phyloP scores from a whole-genome alignment of 2,329 filamentous ascomycete genomes.

The Grosmannia penicillata region DNA sequence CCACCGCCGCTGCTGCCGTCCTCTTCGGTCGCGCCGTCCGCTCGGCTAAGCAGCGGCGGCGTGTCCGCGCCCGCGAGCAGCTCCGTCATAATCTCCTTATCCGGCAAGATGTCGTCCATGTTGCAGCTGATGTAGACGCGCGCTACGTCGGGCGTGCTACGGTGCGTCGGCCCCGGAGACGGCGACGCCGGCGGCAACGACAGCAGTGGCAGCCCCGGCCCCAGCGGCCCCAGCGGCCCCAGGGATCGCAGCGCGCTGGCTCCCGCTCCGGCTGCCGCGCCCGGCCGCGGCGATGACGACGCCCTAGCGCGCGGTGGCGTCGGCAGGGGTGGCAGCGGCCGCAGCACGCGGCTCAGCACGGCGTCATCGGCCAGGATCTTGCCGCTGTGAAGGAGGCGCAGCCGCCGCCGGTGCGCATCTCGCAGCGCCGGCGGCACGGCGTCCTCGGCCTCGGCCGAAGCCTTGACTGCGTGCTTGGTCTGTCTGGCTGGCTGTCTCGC shows the following conservation, averaged over 20 bases:
- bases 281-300: too few species aligned
- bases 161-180: background rate
- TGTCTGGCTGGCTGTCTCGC: too few species aligned
- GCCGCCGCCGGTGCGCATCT: conserved; percentile 39
- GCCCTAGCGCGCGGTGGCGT: conserved; percentile 11
- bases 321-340: conserved; percentile 33
- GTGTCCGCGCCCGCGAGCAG: background rate
- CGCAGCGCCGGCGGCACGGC: background rate
- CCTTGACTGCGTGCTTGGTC: too few species aligned
- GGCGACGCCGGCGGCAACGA: background rate
- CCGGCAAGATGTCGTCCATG: conserved; percentile 61
- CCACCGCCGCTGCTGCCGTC: conserved; percentile 13
- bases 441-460: too few species aligned
- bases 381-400: conserved; percentile 82
- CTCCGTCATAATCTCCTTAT: background rate
- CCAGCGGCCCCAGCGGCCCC: conserved; percentile 22
- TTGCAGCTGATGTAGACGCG: conserved; percentile 88
- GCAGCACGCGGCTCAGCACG: conserved; percentile 54
- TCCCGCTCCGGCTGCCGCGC: too few species aligned
- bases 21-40: background rate
- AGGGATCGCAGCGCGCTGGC: too few species aligned
- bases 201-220: conserved; percentile 13
- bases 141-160: conserved; percentile 30
- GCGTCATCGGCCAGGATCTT: conserved; percentile 66
- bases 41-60: background rate